Evolutionary conservation across 1,284 basidiomycete genomes (phyloP), one percentile per base, ranked within the genome.

Genomic region (Lentinula novae-zelandiae): DNA sequence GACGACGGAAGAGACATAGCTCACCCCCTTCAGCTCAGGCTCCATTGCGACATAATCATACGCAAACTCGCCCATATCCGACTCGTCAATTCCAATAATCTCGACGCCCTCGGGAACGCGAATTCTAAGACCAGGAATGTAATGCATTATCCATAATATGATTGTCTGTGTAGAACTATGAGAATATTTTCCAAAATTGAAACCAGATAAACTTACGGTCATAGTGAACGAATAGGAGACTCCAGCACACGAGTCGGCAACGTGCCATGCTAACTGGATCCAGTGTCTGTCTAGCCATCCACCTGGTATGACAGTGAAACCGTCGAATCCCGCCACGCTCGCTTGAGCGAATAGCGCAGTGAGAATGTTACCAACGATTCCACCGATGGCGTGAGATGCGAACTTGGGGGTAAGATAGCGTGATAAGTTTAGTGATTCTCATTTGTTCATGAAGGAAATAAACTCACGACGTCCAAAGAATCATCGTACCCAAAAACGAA

Each of bases 341-440:
- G 46, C 40, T 50, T 66, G 61, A 12, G 60, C 63, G 72, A 99
- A 97, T 60, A 98, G 78, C 12, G 78, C 95, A 3, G 93, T 95
- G 54, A 95, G 78, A 64, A 95, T 65, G 73, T 95, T 93, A n/a
- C 96, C 96, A 58, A 93, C 83, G 58, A 96, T 77, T 50, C 96
- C 96, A 39, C 95, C 95, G 57, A 98, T 76, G 61, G 82, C 91
- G 75, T 98, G 95, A 0, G 90, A 90, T 3, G 95, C 94, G 67
- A 96, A 98, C 86, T 85, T 33, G 22, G 54, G 54, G 58, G 20
- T 31, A 54, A 27, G 22, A 53, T n/a, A 34, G 56, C 9, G 39
- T 9, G 8, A 34, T 34, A 36, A 1, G 27, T 38, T 10, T 8
- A 63, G 5, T 22, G n/a, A 0, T 15, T 17, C 22, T 42, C 36